A percentile compares a stretch with the other conserved stretches of the same genome.
Evolutionary conservation across 306 rosid genomes (phyloP).

Genomic region (Medicago arabica): DNA sequence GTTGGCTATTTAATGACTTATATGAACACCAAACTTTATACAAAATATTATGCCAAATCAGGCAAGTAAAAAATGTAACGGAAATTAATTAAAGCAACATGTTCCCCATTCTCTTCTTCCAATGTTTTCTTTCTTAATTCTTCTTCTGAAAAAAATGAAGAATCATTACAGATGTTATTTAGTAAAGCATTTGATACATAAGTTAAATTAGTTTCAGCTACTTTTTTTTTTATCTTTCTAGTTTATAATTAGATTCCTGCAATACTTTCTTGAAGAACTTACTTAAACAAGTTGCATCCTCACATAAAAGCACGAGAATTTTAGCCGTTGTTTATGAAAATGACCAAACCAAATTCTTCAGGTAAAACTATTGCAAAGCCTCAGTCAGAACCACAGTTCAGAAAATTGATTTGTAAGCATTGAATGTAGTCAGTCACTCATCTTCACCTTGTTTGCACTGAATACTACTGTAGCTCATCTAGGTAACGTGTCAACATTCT

Average conservation of each 20-base stretch:
- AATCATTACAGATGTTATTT: slow-evolving; percentile 10
- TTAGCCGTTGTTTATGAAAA: slow-evolving; percentile 31
- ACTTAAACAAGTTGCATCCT: slow-evolving; percentile 36
- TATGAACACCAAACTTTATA: slow-evolving; percentile 3
- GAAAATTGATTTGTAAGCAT: slow-evolving; percentile 37
- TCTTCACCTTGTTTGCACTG: slow-evolving; percentile 33
- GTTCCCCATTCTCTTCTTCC: slow-evolving; percentile 15
- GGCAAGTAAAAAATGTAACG: slow-evolving; percentile 31
- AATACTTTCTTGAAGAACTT: slow-evolving; percentile 33
- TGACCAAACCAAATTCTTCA: slow-evolving; percentile 37
- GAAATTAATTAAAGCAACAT: slow-evolving; percentile 15
- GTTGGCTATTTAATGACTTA: neutral
- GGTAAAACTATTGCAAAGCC: slow-evolving; percentile 34
- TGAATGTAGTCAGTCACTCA: slow-evolving; percentile 6
- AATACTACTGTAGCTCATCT: slow-evolving; percentile 35
- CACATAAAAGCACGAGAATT: slow-evolving; percentile 20
- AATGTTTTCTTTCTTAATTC: slow-evolving; percentile 28
- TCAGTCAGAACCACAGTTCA: slow-evolving; percentile 34
- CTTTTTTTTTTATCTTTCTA: neutral
- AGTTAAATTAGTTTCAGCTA: slow-evolving; percentile 9
- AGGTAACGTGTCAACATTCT: slow-evolving; percentile 33
- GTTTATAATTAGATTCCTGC: slow-evolving; percentile 20
- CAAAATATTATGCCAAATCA: neutral
- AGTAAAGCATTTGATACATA: neutral
- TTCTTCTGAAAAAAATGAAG: slow-evolving; percentile 11